Evolutionary conservation across 148 eudicot genomes (phyloP), one percentile per base, ranked within the genome.

Genomic region (Nepenthes gracilis): DNA sequence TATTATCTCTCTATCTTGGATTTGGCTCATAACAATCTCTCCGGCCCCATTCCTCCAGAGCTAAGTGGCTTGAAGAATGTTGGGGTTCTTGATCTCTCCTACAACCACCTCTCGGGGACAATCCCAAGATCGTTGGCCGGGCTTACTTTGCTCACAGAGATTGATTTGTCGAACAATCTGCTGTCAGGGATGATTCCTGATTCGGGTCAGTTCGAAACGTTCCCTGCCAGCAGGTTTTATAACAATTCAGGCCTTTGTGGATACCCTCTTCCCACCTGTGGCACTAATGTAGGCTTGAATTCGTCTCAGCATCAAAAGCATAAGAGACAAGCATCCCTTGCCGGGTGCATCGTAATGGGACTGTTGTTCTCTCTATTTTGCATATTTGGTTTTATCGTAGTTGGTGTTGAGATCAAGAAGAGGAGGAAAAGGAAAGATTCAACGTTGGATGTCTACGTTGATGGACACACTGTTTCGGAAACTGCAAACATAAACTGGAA

Each of bases 231-330:
- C 33, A 72, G 81, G 57, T 91, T 87, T 57, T 62, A 35, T 15
- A 91, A 91, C 54, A 91, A 91, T 60, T 68, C 96, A 0, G 90
- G 90, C 0, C 86, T 91, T 4, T 91, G 97, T 57, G 97, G 97
- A 61, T 85, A 75, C 59, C 97, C 97, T 58, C 81, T 91, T 4
- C 69, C 85, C 2, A 2, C 1, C 0, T 91, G 97, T 62, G 75
- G 54, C 36, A 60, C 65, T 1, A 33, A 71, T 0, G 65, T 59
- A 12, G 68, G 58, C 12, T 59, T 51, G 1, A 72, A 70, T 37
- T 48, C 67, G 2, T 36, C 73, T 54, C 79, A 66, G 43, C 79
- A 72, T 12, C 67, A 58, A 59, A 87, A 63, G 63, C 77, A 70
- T 9, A 64, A 78, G 5, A 78, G 64, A 61, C 76, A 84, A 73